Base-by-base conservation (phyloP, 1,284 basidiomycete genomes). In the Ustilago trichophora region DNA sequence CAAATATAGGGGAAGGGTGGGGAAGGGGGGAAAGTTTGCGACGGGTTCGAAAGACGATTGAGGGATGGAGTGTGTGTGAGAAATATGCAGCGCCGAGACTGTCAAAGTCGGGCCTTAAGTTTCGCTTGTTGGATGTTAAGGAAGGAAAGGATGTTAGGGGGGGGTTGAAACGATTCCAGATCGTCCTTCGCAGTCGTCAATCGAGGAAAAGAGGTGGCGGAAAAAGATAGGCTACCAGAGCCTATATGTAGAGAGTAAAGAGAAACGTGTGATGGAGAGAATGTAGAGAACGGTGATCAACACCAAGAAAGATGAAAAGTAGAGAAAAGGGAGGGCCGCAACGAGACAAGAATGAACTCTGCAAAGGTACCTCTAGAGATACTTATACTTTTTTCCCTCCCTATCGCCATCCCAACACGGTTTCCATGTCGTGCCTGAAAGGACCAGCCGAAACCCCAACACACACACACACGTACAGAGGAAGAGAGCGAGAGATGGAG, bases 321-420 rank as follows among this genome's bases (percentile, higher is more conserved):
- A 41, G 22, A 33, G 21, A 16, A 29, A 38, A 26, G 33, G 29
- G 43, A 27, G 26, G 47, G 47, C 59, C 52, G 59, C 52, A 43
- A 55, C 19, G 51, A 36, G 10, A 33, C 8, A 22, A 27, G n/a
- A 31, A 21, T 12, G 26, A 29, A 22, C 15, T 18, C 19, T 24
- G 16, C 51, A 18, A 1, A 18, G 3, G 40, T 34, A 33, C 24
- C 50, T 12, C 12, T 12, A 2, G 25, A 27, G n/a, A 13, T 52
- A 46, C 34, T 63, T 63, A 55, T 63, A 63, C 52, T 19, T 48
- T 47, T n/a, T n/a, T n/a, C n/a, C n/a, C n/a, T n/a, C n/a, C n/a
- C n/a, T n/a, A n/a, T n/a, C n/a, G n/a, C n/a, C n/a, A n/a, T n/a
- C n/a, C n/a, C n/a, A n/a, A n/a, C n/a, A n/a, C n/a, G n/a, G n/a